Evolutionary conservation across 2,329 filamentous ascomycete genomes (phyloP).

Genomic region (Chaetomium sp.): DNA sequence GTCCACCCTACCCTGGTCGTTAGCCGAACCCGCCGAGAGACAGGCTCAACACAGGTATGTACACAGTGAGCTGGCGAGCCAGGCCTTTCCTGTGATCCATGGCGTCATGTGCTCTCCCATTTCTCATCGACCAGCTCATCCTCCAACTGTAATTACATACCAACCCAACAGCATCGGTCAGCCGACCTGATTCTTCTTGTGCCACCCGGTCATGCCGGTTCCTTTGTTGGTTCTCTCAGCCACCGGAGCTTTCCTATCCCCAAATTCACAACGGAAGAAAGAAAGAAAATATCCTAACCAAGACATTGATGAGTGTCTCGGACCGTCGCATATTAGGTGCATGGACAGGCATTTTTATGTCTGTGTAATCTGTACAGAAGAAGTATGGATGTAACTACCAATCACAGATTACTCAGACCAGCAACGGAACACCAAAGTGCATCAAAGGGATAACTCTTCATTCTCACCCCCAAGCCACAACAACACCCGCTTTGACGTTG

Average conservation of each 20-base stretch:
- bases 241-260: neutral
- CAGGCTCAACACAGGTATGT: neutral
- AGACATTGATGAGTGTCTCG: slow-evolving; percentile 7
- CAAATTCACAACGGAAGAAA: neutral
- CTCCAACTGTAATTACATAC: neutral
- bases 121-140: neutral
- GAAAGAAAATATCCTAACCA: neutral
- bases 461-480: slow-evolving; percentile 8
- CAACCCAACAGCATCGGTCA: neutral
- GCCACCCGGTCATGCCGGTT: neutral
- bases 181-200: neutral
- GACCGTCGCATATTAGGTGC: neutral
- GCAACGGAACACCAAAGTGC: neutral
- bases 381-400: neutral
- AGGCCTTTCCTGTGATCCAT: neutral
- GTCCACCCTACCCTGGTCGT: slow-evolving; percentile 2
- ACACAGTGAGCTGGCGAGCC: neutral
- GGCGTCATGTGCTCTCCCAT: slow-evolving; percentile 5
- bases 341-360: neutral
- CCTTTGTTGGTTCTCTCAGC: neutral
- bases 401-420: neutral
- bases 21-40: slow-evolving; percentile 6
- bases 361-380: neutral
- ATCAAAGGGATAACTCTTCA: neutral
- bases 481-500: slow-evolving; percentile 15